Evolutionary conservation across 176 grass and related monocot genomes (phyloP).

Genomic region (Olyra latifolia): DNA sequence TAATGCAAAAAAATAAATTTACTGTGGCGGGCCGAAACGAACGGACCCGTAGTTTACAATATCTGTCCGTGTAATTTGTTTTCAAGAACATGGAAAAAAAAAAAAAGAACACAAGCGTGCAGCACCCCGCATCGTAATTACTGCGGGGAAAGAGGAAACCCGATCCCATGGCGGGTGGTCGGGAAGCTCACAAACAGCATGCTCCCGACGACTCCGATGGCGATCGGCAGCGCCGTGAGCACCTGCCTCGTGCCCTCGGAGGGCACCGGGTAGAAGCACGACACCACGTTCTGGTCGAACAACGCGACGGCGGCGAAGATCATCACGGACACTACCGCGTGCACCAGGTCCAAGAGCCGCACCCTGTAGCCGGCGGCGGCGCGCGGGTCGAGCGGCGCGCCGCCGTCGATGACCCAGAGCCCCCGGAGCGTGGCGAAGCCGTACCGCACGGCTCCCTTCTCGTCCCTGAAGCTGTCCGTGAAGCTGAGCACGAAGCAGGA

Average conservation of each 20-base stretch:
- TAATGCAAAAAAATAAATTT: too few species aligned
- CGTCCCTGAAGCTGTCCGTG: conserved; percentile 78
- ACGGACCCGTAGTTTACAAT: too few species aligned
- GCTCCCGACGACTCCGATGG: conserved; percentile 71
- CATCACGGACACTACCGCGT: conserved; percentile 60
- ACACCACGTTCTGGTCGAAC: conserved; percentile 74
- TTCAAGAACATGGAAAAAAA: neutral
- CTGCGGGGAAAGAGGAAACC: conserved; percentile 60
- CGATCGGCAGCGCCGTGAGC: conserved; percentile 64
- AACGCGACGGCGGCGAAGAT: conserved; percentile 75
- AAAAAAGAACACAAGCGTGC: neutral
- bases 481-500: conserved; percentile 87
- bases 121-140: neutral
- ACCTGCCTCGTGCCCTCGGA: conserved; percentile 60
- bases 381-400: conserved; percentile 37
- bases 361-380: conserved; percentile 35
- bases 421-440: conserved; percentile 63
- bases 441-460: conserved; percentile 53
- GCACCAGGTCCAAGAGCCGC: conserved; percentile 61
- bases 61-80: neutral
- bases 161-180: conserved; percentile 78
- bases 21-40: too few species aligned
- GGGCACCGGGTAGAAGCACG: conserved; percentile 77
- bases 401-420: conserved; percentile 77
- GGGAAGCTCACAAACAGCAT: conserved; percentile 80